These are phyloP conservation scores for Aspergillus sp. DNA, from an alignment of 2,329 filamentous ascomycete genomes.

Conservation along the genomic window DNA sequence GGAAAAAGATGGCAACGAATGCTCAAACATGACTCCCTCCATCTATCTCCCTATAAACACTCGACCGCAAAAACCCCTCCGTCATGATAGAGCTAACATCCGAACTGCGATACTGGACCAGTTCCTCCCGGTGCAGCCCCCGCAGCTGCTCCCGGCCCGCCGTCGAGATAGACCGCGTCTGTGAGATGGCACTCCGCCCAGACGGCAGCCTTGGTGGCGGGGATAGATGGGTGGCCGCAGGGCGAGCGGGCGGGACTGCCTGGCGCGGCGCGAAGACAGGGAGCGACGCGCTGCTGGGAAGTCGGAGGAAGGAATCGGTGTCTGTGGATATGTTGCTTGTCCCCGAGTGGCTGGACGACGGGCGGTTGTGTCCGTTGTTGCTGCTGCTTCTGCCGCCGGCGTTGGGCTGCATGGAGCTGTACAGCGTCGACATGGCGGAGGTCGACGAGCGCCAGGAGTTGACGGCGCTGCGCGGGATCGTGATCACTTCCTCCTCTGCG, in stretches of 20 bases:
- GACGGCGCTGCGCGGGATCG: constrained; percentile 24
- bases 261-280: constrained; percentile 26
- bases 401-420: constrained; percentile 13
- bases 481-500: constrained; percentile 29
- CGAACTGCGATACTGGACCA: constrained; percentile 29
- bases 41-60: constrained; percentile 10
- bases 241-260: constrained; percentile 5
- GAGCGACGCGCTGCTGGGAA: constrained; percentile 13
- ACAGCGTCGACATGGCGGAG: constrained; percentile 22
- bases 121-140: constrained; percentile 25
- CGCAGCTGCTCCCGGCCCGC: constrained; percentile 22
- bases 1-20: background rate
- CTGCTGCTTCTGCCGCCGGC: background rate
- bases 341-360: constrained; percentile 18
- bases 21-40: constrained; percentile 3
- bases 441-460: constrained; percentile 28
- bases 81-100: constrained; percentile 27
- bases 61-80: constrained; percentile 25
- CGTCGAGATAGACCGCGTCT: constrained; percentile 17
- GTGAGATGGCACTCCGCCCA: constrained; percentile 6
- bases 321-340: constrained; percentile 22
- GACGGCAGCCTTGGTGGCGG: constrained; percentile 9
- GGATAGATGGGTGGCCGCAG: constrained; percentile 8
- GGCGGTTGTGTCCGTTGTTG: constrained; percentile 6
- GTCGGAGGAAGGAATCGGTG: constrained; percentile 20